These are phyloP conservation scores for Cicer pinnatifidum DNA, from an alignment of 306 rosid genomes.

Conservation along the genomic window DNA sequence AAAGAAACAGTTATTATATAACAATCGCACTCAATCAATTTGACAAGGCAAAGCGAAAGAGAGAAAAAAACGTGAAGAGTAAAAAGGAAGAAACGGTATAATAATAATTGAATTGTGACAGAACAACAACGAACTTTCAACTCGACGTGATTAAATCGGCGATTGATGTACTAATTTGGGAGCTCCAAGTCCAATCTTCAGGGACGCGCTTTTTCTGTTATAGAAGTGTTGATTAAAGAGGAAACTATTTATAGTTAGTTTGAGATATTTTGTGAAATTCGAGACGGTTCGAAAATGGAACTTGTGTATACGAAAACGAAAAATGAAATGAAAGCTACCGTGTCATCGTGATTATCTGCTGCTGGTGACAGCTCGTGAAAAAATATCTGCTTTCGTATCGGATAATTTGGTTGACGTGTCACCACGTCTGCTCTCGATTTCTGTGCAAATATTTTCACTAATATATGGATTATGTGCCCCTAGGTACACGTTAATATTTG, in stretches of 20 bases:
- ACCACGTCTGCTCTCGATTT: background rate
- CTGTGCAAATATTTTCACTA: background rate
- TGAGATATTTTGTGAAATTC: slow-evolving; percentile 1
- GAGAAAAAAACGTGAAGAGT: background rate
- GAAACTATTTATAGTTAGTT: slow-evolving; percentile 42
- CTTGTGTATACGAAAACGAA: slow-evolving; percentile 8
- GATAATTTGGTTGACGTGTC: background rate
- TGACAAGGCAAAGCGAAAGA: background rate
- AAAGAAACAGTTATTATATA: background rate
- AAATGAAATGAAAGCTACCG: slow-evolving; percentile 28
- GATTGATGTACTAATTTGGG: background rate
- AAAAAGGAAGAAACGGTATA: background rate
- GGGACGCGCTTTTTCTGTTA: background rate
- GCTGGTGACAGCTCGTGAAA: slow-evolving; percentile 33
- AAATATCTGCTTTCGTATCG: background rate
- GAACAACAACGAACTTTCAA: slow-evolving; percentile 57
- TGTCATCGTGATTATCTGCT: background rate
- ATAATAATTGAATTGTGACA: slow-evolving; percentile 28
- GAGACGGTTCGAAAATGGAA: slow-evolving; percentile 51
- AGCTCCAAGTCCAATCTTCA: background rate
- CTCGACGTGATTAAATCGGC: slow-evolving; percentile 17
- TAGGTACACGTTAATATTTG: too few relatives aligned
- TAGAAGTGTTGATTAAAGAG: background rate
- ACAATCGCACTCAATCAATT: background rate
- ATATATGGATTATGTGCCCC: too few relatives aligned